phyloP scores from a whole-genome alignment of 306 rosid species.

The Inga laurina region DNA sequence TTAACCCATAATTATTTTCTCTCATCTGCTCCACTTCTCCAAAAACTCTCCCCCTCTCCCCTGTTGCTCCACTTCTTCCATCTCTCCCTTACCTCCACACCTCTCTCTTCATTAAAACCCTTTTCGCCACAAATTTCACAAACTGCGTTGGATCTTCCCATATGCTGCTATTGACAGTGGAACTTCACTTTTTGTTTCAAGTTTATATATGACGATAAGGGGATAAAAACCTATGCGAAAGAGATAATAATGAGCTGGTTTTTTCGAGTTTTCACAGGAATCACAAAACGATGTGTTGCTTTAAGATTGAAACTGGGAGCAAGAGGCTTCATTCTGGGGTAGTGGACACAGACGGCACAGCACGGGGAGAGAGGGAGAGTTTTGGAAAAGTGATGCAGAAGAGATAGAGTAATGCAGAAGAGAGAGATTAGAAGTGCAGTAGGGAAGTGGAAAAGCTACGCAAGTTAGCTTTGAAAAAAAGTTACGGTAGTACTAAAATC shows the following conservation, averaged over 20 bases:
- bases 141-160: constrained; percentile 25
- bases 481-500: too few species aligned
- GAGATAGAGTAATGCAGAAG: too few species aligned
- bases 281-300: constrained; percentile 14
- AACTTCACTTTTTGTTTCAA: constrained; percentile 36
- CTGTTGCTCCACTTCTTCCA: too few species aligned
- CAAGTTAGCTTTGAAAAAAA: too few species aligned
- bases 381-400: too few species aligned
- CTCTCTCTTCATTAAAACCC: constrained; percentile 19
- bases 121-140: constrained; percentile 45
- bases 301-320: constrained; percentile 44
- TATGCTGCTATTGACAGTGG: background rate
- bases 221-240: constrained; percentile 32
- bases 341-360: background rate
- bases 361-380: too few species aligned
- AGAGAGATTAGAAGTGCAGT: too few species aligned
- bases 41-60: too few species aligned
- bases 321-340: constrained; percentile 51
- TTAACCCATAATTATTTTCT: too few species aligned
- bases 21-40: too few species aligned
- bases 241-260: constrained; percentile 30
- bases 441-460: too few species aligned
- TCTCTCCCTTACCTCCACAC: too few species aligned
- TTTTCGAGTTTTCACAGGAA: constrained; percentile 27
- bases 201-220: constrained; percentile 26